Base-by-base conservation (phyloP, 164 flowering plant genomes). In the Sextonia rubra region DNA sequence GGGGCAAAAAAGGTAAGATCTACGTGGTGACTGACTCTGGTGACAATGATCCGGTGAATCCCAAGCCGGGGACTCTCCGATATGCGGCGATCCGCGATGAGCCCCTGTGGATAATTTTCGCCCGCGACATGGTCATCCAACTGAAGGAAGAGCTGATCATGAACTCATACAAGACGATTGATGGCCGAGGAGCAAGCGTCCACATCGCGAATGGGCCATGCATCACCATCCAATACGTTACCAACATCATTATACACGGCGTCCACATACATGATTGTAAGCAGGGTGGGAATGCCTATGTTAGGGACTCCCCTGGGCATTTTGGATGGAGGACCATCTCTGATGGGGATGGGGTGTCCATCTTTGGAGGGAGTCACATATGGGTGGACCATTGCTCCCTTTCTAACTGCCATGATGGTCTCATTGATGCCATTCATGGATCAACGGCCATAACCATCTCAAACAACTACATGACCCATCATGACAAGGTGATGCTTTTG, bases 191-290 rank as follows among this genome's bases (percentile, higher is more conserved):
- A 2, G 88, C 87, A 0, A 84, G 78, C 64, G 95, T 92, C 5
- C 95, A 90, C 78, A 87, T 92, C 15, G 91, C 97, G 12, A 89
- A 87, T 25, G 97, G 97, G 0, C 90, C 97, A 3, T 90, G 97
- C 85, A 89, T 92, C 44, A 89, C 93, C 0, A 79, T 90, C 1
- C 95, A 90, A 26, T 82, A 82, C 63, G 90, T 84, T 70, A 88
- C 82, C 66, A 89, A 92, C 76, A 74, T 92, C 15, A 92, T 92
- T 56, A 87, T 92, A 23, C 97, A 92, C 72, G 94, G 92, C 0
- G n/a, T 92, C 2, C 80, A 86, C 77, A 86, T 92, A 9, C 97
- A 92, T 68, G 93, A 92, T 44, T 90, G 95, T 73, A 85, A 84
- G 82, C 80, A 64, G 37, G 88, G 84, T 3, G 92, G 92, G 63